Percentiles rank a stretch among this genome's conserved stretches.
phyloP scores from a whole-genome alignment of 164 flowering plant genomes.

The Warburgia ugandensis region DNA sequence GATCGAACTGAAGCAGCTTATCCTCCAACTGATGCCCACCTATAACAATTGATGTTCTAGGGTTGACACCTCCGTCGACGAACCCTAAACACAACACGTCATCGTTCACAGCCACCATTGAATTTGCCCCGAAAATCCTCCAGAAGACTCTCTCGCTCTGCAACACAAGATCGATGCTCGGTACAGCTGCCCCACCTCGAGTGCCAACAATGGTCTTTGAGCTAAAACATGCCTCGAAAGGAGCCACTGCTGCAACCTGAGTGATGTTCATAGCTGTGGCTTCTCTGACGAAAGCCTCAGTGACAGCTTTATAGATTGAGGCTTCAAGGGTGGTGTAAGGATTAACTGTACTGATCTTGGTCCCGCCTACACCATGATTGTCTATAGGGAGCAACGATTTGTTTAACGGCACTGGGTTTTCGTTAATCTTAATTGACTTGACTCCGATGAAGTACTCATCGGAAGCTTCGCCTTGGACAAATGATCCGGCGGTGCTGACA shows the following conservation, averaged over 20 bases:
- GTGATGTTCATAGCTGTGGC: constrained; percentile 8
- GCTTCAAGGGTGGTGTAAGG: constrained; percentile 23
- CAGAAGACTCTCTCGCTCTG: constrained; percentile 13
- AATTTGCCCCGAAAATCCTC: constrained; percentile 37
- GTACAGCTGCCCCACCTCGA: constrained; percentile 13
- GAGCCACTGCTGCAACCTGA: constrained; percentile 15
- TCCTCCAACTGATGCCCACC: constrained; percentile 24
- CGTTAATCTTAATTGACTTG: constrained; percentile 26
- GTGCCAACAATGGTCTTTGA: background rate
- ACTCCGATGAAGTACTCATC: constrained; percentile 32
- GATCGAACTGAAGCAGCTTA: constrained; percentile 38
- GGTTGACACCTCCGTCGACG: constrained; percentile 1
- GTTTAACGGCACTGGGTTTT: constrained; percentile 18
- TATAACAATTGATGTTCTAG: constrained; percentile 12
- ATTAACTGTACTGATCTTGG: constrained; percentile 26
- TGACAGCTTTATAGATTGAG: constrained; percentile 26
- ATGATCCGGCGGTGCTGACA: background rate
- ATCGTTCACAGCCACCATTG: constrained; percentile 21
- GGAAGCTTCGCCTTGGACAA: background rate
- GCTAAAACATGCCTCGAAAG: constrained; percentile 36
- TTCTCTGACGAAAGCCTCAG: constrained; percentile 15
- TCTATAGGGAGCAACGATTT: constrained; percentile 9
- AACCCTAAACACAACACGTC: constrained; percentile 32
- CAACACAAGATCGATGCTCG: constrained; percentile 31
- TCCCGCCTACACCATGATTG: constrained; percentile 15